Evolutionary conservation across 129 eudicot species (phyloP).

Genomic region (Mikania micrantha): DNA sequence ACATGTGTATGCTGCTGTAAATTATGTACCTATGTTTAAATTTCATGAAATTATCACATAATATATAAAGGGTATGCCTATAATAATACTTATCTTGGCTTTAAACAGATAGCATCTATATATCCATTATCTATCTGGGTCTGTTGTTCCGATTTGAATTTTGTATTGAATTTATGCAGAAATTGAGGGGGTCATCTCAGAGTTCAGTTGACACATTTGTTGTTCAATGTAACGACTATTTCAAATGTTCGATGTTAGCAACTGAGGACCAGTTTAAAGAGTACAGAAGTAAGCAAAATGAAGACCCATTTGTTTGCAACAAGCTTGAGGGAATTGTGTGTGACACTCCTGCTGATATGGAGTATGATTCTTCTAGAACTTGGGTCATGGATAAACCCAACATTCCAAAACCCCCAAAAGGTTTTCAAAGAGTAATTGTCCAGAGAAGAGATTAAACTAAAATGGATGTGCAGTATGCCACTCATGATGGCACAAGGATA

Average conservation of each 20-base stretch:
- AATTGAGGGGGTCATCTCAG: slow-evolving; percentile 13
- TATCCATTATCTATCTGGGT: not conserved
- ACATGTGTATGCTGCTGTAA: too few relatives aligned
- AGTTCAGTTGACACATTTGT: slow-evolving; percentile 35
- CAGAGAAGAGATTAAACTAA: slow-evolving; percentile 55
- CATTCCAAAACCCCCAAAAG: slow-evolving; percentile 63
- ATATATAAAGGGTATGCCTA: too few relatives aligned
- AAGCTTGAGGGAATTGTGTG: slow-evolving; percentile 42
- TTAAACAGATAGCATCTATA: not conserved
- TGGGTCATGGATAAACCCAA: too few relatives aligned
- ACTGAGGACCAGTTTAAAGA: slow-evolving; percentile 60
- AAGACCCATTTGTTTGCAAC: slow-evolving; percentile 62
- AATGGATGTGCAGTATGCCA: slow-evolving; percentile 55
- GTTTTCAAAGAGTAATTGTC: slow-evolving; percentile 45
- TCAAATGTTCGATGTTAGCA: slow-evolving; percentile 64
- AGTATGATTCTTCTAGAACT: too few relatives aligned
- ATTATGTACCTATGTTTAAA: too few relatives aligned
- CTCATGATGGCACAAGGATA: slow-evolving; percentile 51
- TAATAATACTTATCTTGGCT: not conserved
- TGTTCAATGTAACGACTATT: slow-evolving; percentile 67
- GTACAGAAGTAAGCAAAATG: slow-evolving; percentile 42
- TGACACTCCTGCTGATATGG: slow-evolving; percentile 63
- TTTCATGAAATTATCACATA: too few relatives aligned
- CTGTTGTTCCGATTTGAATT: not conserved
- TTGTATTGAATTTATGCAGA: slow-evolving; percentile 14